Evolutionary conservation across 106 monocot species (phyloP).

Genomic region (Vanilla planifolia): DNA sequence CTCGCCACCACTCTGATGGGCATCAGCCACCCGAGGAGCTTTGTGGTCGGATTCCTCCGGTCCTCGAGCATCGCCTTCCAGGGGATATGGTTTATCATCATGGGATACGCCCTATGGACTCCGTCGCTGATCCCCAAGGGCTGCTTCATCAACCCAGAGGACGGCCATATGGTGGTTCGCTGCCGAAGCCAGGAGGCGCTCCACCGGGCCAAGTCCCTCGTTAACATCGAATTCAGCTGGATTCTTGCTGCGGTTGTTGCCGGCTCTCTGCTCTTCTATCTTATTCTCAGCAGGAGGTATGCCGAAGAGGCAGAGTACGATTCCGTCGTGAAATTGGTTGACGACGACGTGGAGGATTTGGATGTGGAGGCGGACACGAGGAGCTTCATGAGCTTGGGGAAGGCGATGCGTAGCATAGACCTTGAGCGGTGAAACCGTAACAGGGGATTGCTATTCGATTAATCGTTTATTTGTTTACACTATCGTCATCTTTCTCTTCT

Average conservation of each 20-base stretch:
- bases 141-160: conserved; percentile 51
- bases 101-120: conserved; percentile 65
- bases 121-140: conserved; percentile 40
- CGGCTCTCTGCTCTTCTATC: conserved; percentile 30
- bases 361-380: conserved; percentile 26
- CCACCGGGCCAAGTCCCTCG: conserved; percentile 47
- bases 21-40: conserved; percentile 37
- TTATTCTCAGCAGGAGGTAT: conserved; percentile 19
- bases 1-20: conserved; percentile 51
- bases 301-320: conserved; percentile 15
- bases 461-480: too few species aligned
- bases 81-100: conserved; percentile 63
- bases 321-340: conserved; percentile 7
- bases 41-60: conserved; percentile 44
- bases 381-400: conserved; percentile 27
- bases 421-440: conserved; percentile 19
- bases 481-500: too few species aligned
- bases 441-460: too few species aligned
- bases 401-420: conserved; percentile 14
- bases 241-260: conserved; percentile 27
- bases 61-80: conserved; percentile 55
- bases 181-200: conserved; percentile 30
- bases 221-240: conserved; percentile 62
- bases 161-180: conserved; percentile 39
- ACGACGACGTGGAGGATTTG: neutral